These are phyloP conservation scores for Thinopyrum elongatum DNA, from an alignment of 176 grass and related monocot genomes.

Conservation along the genomic window DNA sequence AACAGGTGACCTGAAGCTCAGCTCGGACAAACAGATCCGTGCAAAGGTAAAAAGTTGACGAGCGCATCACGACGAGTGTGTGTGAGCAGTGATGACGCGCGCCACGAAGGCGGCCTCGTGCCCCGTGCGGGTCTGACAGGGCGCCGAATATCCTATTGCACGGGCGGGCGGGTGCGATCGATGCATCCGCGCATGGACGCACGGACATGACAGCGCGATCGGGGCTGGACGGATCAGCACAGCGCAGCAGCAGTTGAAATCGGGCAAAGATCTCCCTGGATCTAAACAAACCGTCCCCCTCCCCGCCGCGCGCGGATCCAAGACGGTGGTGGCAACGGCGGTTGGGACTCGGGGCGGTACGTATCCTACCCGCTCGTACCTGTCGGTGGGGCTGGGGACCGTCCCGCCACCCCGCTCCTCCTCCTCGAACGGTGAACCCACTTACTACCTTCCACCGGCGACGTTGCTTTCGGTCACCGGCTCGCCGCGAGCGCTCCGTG, in stretches of 20 bases:
- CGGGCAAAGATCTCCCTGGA: slow-evolving; percentile 23
- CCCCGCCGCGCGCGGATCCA: slow-evolving; percentile 22
- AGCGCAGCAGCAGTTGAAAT: background rate
- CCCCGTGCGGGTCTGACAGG: slow-evolving; percentile 14
- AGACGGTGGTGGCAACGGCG: background rate
- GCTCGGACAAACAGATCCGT: no score
- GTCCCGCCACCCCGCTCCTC: background rate
- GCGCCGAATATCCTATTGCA: background rate
- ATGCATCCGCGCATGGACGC: background rate
- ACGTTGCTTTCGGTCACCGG: background rate
- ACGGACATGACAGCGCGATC: slow-evolving; percentile 5
- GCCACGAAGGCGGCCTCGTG: slow-evolving; percentile 14
- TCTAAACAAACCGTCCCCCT: background rate
- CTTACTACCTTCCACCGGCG: no score
- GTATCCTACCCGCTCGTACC: slow-evolving; percentile 11
- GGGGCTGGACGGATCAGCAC: background rate
- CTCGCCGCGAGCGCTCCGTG: background rate
- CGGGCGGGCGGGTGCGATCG: no score
- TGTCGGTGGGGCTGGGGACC: slow-evolving; percentile 43
- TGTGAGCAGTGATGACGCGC: background rate
- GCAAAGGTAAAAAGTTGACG: no score
- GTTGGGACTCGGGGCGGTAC: background rate
- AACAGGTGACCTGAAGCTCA: no score
- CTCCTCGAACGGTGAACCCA: no score
- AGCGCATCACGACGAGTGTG: no score